A percentile compares a stretch with the other conserved stretches of the same genome.
Conservation (phyloP, 2,329 filamentous ascomycete species). For the Hawksworthiomyces lignivorus region DNA sequence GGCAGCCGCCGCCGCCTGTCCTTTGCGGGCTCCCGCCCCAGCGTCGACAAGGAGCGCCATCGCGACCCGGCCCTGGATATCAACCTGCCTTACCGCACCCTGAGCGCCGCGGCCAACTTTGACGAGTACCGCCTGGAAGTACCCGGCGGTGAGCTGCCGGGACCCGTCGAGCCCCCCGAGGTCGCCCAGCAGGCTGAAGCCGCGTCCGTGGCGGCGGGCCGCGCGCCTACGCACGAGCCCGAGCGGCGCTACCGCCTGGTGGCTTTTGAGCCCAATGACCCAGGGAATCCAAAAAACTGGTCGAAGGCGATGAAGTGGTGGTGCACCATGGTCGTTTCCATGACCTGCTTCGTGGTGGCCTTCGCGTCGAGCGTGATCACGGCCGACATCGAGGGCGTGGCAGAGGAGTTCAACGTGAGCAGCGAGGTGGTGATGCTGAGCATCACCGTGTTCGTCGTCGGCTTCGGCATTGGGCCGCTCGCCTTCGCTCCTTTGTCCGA, state of each 20-base stretch:
- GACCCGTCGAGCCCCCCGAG: conserved; percentile 29
- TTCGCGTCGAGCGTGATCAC: conserved; percentile 70
- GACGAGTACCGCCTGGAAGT: conserved; percentile 54
- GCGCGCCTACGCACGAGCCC: conserved; percentile 13
- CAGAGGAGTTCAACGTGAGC: conserved; percentile 57
- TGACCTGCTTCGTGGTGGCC: conserved; percentile 67
- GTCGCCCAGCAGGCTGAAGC: conserved; percentile 47
- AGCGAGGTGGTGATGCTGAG: conserved; percentile 65
- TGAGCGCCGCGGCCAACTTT: conserved; percentile 44
- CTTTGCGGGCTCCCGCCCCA: background rate
- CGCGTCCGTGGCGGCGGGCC: conserved; percentile 10
- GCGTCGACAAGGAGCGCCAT: conserved; percentile 19
- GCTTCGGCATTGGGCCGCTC: conserved; percentile 76
- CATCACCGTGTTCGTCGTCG: conserved; percentile 71
- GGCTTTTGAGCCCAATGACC: conserved; percentile 60
- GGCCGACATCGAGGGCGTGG: conserved; percentile 60
- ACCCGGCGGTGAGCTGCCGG: conserved; percentile 43
- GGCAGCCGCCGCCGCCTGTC: background rate
- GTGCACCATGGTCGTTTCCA: conserved; percentile 75
- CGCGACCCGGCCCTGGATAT: conserved; percentile 23
- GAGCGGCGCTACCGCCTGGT: conserved; percentile 44
- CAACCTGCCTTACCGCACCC: conserved; percentile 49
- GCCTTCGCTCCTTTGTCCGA: conserved; percentile 72
- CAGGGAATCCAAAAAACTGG: conserved; percentile 82
- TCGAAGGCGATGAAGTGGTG: conserved; percentile 72